phyloP scores from a whole-genome alignment of 352 stramenopile genomes.

The Pythium phragmitis region DNA sequence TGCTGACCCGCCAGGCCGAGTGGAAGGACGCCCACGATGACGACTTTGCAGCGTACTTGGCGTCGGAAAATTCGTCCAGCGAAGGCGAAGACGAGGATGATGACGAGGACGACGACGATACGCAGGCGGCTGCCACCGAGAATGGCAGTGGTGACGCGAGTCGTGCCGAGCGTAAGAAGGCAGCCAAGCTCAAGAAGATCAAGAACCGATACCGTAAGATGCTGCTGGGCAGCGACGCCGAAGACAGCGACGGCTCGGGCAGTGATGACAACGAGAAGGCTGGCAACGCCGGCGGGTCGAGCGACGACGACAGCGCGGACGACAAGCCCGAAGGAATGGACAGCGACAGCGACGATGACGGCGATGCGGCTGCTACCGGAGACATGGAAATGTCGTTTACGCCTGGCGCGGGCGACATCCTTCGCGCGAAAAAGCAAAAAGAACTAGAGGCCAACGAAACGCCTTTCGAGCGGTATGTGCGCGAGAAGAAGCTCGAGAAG shows the following conservation, averaged over 20 bases:
- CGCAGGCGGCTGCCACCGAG: constrained; percentile 4
- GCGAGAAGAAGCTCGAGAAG: constrained; percentile 86
- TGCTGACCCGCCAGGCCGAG: constrained; percentile 66
- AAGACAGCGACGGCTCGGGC: constrained; percentile 54
- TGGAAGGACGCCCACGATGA: constrained; percentile 90
- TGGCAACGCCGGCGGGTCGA: constrained; percentile 22
- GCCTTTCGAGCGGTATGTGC: constrained; percentile 79
- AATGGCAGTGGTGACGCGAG: constrained; percentile 30
- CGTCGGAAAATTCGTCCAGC: constrained; percentile 69
- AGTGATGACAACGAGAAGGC: constrained; percentile 20
- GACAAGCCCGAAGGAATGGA: constrained; percentile 27
- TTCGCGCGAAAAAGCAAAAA: constrained; percentile 74
- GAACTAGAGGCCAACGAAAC: constrained; percentile 80
- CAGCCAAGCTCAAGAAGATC: constrained; percentile 71
- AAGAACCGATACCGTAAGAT: constrained; percentile 82
- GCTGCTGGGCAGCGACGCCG: constrained; percentile 67
- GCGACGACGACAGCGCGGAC: constrained; percentile 29
- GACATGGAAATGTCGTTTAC: constrained; percentile 88
- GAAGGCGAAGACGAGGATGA: constrained; percentile 53
- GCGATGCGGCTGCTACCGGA: constrained; percentile 28
- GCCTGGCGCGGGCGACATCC: constrained; percentile 58
- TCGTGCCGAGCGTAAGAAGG: constrained; percentile 48
- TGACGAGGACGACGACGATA: constrained; percentile 46
- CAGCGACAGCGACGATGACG: constrained; percentile 22
- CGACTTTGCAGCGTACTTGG: constrained; percentile 94